Conservation (phyloP, 2,329 filamentous ascomycete genomes). For the Penicillium frequentans region DNA sequence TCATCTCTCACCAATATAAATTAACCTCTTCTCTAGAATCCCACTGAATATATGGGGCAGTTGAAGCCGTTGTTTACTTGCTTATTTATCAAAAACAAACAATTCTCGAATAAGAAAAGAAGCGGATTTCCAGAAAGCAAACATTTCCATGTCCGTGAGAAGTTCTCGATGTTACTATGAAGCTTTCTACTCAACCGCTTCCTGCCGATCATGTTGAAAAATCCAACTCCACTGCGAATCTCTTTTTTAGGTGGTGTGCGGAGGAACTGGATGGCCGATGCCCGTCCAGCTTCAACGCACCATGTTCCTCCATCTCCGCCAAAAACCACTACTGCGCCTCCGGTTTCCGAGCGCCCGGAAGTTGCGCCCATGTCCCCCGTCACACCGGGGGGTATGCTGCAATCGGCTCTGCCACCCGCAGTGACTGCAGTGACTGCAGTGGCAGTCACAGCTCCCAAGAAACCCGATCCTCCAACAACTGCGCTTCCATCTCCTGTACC, state of each 20-base stretch:
- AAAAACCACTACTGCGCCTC: neutral
- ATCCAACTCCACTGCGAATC: constrained; percentile 41
- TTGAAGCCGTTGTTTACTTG: neutral
- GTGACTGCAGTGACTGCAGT: constrained; percentile 3
- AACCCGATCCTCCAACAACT: constrained; percentile 8
- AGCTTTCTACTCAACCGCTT: constrained; percentile 8
- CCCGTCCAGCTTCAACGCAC: neutral
- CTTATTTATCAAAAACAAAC: neutral
- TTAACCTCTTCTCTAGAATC: neutral
- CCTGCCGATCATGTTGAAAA: constrained; percentile 24
- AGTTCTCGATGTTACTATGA: constrained; percentile 1
- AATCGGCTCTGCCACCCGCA: neutral
- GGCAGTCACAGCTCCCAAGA: constrained; percentile 1
- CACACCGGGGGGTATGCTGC: constrained; percentile 16
- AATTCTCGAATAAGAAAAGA: too few relatives aligned
- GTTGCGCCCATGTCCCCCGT: constrained; percentile 20
- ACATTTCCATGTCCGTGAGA: too few relatives aligned
- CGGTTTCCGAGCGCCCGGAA: neutral
- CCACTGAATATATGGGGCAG: neutral
- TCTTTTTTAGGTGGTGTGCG: constrained; percentile 42
- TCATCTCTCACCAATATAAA: neutral
- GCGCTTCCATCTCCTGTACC: constrained; percentile 32
- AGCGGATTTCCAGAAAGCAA: too few relatives aligned
- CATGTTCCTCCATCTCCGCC: neutral
- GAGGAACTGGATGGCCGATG: constrained; percentile 39